Evolutionary conservation across 345 rosid species (phyloP).

Genomic region (Atalantia buxifolia): DNA sequence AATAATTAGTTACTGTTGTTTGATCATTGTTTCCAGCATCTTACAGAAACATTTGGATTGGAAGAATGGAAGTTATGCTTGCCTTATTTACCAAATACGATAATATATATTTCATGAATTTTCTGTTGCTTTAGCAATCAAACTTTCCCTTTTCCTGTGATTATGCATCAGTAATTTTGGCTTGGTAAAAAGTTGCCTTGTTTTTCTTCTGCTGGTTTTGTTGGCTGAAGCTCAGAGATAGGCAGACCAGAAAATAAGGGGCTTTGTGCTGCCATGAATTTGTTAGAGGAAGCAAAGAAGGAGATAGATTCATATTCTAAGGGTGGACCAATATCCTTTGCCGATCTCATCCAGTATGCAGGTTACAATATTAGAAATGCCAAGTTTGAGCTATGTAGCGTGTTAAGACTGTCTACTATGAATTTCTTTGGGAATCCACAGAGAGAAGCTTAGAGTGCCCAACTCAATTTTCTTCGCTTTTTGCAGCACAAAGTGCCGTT

Average conservation of each 20-base stretch:
- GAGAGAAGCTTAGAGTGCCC: not conserved
- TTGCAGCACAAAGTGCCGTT: conserved; percentile 65
- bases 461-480: conserved; percentile 8
- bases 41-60: not conserved
- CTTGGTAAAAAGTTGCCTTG: conserved; percentile 4
- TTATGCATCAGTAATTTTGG: not conserved
- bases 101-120: not conserved
- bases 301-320: conserved; percentile 81
- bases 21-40: not conserved
- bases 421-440: not conserved
- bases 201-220: conserved; percentile 16
- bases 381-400: not conserved
- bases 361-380: conserved; percentile 31
- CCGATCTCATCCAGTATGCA: conserved; percentile 81
- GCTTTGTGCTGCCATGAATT: conserved; percentile 56
- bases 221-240: conserved; percentile 85
- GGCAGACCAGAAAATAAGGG: conserved; percentile 84
- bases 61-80: not conserved
- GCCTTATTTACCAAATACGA: not conserved
- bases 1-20: not conserved
- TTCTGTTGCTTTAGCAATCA: not conserved
- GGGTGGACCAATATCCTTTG: conserved; percentile 84
- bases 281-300: conserved; percentile 62
- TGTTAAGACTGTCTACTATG: not conserved
- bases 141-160: not conserved